These are phyloP conservation scores for Yarrowia deformans DNA, from an alignment of 805 yeast species.

Conservation along the genomic window DNA sequence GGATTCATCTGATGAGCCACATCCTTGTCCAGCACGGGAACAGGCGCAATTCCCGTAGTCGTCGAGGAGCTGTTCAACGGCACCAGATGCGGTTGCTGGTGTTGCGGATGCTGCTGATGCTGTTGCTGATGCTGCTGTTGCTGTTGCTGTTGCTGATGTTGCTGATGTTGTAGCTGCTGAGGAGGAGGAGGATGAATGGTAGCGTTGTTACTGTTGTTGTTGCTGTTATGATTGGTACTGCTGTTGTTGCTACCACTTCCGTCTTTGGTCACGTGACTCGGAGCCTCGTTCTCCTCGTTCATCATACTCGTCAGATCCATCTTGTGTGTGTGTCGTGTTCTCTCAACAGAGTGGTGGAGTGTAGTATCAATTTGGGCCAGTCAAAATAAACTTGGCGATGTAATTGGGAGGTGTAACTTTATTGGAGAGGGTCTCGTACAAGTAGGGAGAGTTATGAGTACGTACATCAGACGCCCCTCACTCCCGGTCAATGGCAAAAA, in stretches of 20 bases:
- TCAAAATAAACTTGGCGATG: conserved; percentile 25
- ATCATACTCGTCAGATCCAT: conserved; percentile 36
- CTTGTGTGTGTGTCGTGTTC: background rate
- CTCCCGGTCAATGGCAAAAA: too few species aligned
- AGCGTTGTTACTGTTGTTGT: background rate
- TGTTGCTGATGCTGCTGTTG: background rate
- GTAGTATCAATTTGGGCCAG: background rate
- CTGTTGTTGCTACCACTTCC: background rate
- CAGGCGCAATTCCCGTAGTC: conserved; percentile 19
- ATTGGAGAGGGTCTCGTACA: background rate
- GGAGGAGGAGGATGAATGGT: too few species aligned
- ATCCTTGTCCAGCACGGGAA: conserved; percentile 18
- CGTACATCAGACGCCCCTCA: too few species aligned
- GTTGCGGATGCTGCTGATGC: background rate
- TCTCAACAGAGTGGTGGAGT: background rate
- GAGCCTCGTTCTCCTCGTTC: conserved; percentile 35
- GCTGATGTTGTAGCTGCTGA: background rate
- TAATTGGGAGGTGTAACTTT: conserved; percentile 28
- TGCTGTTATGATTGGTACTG: background rate
- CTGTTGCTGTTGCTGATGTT: background rate
- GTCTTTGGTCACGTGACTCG: conserved; percentile 1
- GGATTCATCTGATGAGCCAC: background rate
- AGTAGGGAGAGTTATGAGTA: background rate
- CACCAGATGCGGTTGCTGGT: background rate
- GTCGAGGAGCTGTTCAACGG: background rate